These are phyloP conservation scores for Mariannaea sp. DNA, from an alignment of 2,329 filamentous ascomycete species.

Conservation along the genomic window DNA sequence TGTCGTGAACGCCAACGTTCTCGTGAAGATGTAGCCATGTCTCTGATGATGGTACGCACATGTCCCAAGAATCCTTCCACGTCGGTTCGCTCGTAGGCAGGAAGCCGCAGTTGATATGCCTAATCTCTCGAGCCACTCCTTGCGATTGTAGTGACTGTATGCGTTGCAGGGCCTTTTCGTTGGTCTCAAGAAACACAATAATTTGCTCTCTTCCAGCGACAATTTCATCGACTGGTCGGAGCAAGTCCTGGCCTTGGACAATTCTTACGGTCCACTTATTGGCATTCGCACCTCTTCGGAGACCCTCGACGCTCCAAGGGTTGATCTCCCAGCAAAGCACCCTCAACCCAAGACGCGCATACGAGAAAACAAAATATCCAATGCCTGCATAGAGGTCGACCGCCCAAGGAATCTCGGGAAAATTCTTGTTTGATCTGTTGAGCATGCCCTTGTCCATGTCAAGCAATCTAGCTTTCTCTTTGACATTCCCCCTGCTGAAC, in stretches of 20 bases:
- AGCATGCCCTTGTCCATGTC: slow-evolving; percentile 45
- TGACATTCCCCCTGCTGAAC: slow-evolving; percentile 91
- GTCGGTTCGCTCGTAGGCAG: slow-evolving; percentile 61
- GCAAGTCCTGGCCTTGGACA: slow-evolving; percentile 49
- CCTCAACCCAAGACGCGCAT: slow-evolving; percentile 70
- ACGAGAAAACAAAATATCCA: slow-evolving; percentile 91
- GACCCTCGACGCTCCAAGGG: slow-evolving; percentile 81
- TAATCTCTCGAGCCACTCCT: slow-evolving; percentile 46
- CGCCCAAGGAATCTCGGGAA: slow-evolving; percentile 50
- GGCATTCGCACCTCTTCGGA: slow-evolving; percentile 72
- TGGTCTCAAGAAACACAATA: slow-evolving; percentile 72
- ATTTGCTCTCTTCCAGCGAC: slow-evolving; percentile 57
- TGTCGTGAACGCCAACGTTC: slow-evolving; percentile 62
- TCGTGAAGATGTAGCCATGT: slow-evolving; percentile 70
- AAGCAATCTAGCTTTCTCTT: slow-evolving; percentile 81
- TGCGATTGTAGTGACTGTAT: slow-evolving; percentile 44
- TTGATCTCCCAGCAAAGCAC: slow-evolving; percentile 93
- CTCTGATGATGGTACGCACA: slow-evolving; percentile 43
- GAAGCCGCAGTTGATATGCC: slow-evolving; percentile 69
- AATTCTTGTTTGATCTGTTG: background rate
- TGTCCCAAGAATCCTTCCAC: slow-evolving; percentile 58
- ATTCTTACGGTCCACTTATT: slow-evolving; percentile 70
- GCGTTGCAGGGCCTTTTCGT: slow-evolving; percentile 55
- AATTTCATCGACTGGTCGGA: slow-evolving; percentile 44
- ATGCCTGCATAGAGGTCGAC: slow-evolving; percentile 92